These are phyloP conservation scores for Ramichloridium luteum DNA, from an alignment of 2,329 filamentous ascomycete species.

Conservation along the genomic window DNA sequence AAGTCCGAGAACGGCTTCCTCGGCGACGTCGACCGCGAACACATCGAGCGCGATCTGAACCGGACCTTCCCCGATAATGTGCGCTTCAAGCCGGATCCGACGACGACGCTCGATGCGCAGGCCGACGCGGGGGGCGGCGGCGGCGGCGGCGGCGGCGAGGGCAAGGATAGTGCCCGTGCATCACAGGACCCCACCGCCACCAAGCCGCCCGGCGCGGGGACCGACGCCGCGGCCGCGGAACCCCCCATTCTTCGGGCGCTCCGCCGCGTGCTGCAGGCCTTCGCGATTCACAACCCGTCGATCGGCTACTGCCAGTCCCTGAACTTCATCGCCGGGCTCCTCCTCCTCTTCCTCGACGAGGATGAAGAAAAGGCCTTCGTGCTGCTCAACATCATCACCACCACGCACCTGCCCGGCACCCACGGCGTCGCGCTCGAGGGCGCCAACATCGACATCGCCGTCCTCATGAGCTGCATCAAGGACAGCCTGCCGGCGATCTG, in stretches of 20 bases:
- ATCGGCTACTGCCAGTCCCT: constrained; percentile 95
- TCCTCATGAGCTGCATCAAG: constrained; percentile 76
- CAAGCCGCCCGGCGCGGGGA: not conserved
- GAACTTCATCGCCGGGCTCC: constrained; percentile 83
- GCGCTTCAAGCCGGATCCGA: constrained; percentile 61
- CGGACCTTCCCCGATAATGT: constrained; percentile 92
- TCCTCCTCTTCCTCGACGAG: constrained; percentile 70
- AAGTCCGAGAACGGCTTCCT: constrained; percentile 47
- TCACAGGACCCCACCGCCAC: no score
- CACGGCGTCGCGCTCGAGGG: constrained; percentile 84
- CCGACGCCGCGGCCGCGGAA: constrained; percentile 42
- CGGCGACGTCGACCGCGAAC: constrained; percentile 66
- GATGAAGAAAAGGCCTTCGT: constrained; percentile 87
- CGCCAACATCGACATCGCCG: constrained; percentile 85
- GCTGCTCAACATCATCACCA: constrained; percentile 84
- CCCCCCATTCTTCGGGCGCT: constrained; percentile 69
- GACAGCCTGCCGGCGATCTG: constrained; percentile 75
- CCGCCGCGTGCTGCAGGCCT: constrained; percentile 75
- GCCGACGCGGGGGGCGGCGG: constrained; percentile 22
- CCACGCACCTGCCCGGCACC: constrained; percentile 76
- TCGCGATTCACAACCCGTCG: constrained; percentile 77
- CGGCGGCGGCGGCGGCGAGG: constrained; percentile 3
- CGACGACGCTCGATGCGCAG: constrained; percentile 22
- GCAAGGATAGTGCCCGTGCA: no score
- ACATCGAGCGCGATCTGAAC: constrained; percentile 87